Percentiles rank a stretch among this genome's conserved stretches.
Evolutionary conservation across 768 basidiomycete genomes (phyloP).

Genomic region (Termitomyces eurrhizus): DNA sequence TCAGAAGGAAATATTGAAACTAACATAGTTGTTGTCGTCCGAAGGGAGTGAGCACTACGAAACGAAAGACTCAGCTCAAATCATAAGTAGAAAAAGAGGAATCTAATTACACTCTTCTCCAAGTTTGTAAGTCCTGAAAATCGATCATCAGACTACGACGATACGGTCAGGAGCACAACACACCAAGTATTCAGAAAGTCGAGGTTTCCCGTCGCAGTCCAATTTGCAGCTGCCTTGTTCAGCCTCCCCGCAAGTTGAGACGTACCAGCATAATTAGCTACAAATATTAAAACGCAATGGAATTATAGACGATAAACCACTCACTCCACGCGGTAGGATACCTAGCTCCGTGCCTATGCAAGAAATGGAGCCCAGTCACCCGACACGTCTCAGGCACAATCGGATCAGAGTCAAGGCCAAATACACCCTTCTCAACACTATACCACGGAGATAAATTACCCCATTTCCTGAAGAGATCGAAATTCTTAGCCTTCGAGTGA

Average conservation of each 20-base stretch:
- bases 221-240: constrained; percentile 47
- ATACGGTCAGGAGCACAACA: constrained; percentile 18
- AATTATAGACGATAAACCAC: constrained; percentile 19
- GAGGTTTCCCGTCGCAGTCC: constrained; percentile 64
- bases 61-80: background rate
- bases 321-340: constrained; percentile 64
- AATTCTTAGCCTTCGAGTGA: constrained; percentile 25
- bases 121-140: constrained; percentile 76
- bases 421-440: constrained; percentile 58
- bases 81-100: background rate
- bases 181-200: constrained; percentile 82
- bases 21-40: constrained; percentile 81
- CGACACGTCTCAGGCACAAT: constrained; percentile 66
- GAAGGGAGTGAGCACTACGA: constrained; percentile 76
- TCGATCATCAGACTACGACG: constrained; percentile 2
- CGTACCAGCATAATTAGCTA: constrained; percentile 61
- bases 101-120: constrained; percentile 68
- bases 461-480: constrained; percentile 74
- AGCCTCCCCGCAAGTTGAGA: constrained; percentile 51
- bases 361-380: constrained; percentile 70
- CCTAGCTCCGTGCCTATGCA: constrained; percentile 80
- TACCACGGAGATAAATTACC: constrained; percentile 88
- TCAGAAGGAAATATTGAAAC: constrained; percentile 18
- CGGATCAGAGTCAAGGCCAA: constrained; percentile 70
- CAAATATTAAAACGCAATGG: background rate